Evolutionary conservation across 257 asterid species (phyloP).

Genomic region (Misopates orontium): DNA sequence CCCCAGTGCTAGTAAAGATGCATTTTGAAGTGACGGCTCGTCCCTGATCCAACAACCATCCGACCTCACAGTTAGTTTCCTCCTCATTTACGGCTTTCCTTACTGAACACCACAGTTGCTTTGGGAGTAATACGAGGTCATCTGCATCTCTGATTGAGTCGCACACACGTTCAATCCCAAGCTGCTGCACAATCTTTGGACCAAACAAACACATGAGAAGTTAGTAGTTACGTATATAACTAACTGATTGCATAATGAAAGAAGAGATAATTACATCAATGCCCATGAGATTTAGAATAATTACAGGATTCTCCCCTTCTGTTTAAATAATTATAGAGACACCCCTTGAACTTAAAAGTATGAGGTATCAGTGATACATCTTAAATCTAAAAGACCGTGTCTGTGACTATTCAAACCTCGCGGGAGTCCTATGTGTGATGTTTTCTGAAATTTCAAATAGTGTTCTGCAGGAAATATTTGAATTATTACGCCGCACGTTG

Average conservation of each 20-base stretch:
- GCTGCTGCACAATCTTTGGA: conserved; percentile 45
- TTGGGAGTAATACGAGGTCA: conserved; percentile 65
- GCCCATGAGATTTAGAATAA: no score
- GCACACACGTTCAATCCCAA: conserved; percentile 34
- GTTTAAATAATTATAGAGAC: no score
- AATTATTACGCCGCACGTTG: no score
- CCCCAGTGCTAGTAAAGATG: conserved; percentile 47
- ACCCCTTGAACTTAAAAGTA: no score
- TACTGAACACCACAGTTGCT: conserved; percentile 75
- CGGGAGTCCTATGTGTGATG: no score
- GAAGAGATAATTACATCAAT: background rate
- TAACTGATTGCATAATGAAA: background rate
- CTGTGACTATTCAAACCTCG: no score
- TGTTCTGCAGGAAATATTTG: no score
- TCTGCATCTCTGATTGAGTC: conserved; percentile 45
- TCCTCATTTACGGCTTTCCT: conserved; percentile 26
- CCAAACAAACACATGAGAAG: conserved; percentile 21
- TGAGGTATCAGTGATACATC: no score
- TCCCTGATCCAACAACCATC: conserved; percentile 75
- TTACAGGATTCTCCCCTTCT: no score
- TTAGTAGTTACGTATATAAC: background rate
- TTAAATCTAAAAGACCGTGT: no score
- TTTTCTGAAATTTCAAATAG: no score
- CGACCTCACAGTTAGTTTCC: conserved; percentile 63
- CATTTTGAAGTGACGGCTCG: conserved; percentile 70